phyloP scores from a whole-genome alignment of 2,329 filamentous ascomycete genomes.

The Ophiosphaerella korrae region DNA sequence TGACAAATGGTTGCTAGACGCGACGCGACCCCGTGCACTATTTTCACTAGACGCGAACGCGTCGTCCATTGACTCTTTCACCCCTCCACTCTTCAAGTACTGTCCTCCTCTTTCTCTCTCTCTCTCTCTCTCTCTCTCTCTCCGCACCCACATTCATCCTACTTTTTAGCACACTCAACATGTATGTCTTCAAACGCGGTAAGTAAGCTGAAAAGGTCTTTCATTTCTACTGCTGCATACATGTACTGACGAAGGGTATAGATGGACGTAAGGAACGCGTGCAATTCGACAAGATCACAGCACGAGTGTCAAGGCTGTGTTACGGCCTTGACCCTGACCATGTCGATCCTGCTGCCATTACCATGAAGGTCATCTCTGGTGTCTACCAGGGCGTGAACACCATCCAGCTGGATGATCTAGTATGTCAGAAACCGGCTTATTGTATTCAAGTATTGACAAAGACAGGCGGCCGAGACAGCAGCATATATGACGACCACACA shows the following conservation, averaged over 20 bases:
- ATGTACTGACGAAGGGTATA: slow-evolving; percentile 50
- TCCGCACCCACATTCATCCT: slow-evolving; percentile 32
- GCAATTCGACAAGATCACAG: slow-evolving; percentile 99
- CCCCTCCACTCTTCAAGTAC: slow-evolving; percentile 2
- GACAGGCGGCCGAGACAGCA: slow-evolving; percentile 92
- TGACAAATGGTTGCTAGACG: slow-evolving; percentile 1
- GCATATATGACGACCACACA: slow-evolving; percentile 99
- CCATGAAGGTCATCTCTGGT: slow-evolving; percentile 98
- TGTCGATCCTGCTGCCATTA: slow-evolving; percentile 97
- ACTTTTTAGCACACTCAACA: slow-evolving; percentile 36
- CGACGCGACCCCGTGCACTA: slow-evolving; percentile 25
- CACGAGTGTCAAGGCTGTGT: slow-evolving; percentile 94
- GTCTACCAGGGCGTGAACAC: slow-evolving; percentile 98
- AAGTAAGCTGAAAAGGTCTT: slow-evolving; percentile 29
- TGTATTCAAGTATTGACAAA: slow-evolving; percentile 24
- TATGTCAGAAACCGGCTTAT: slow-evolving; percentile 57
- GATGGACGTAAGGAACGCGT: slow-evolving; percentile 99
- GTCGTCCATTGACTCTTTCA: slow-evolving; percentile 37
- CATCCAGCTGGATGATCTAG: slow-evolving; percentile 93
- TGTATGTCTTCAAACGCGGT: slow-evolving; percentile 52
- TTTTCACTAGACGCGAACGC: slow-evolving; percentile 25
- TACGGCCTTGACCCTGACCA: slow-evolving; percentile 95
- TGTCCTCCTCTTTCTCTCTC: slow-evolving; percentile 25
- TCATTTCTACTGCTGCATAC: slow-evolving; percentile 20
- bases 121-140: too few relatives aligned